phyloP scores from a whole-genome alignment of 805 yeast genomes.

The Candida railenensis region DNA sequence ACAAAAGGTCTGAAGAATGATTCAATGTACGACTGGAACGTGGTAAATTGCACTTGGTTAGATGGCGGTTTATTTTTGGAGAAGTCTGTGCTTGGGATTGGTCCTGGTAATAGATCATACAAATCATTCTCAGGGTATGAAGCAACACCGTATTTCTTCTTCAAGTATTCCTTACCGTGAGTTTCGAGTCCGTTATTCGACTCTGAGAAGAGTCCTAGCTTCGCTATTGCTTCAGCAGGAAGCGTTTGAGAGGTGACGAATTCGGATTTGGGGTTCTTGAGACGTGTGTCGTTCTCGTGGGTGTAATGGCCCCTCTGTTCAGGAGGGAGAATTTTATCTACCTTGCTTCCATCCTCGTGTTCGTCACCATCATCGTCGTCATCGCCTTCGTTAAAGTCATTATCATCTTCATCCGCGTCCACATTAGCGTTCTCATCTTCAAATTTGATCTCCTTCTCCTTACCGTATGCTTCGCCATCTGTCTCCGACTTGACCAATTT shows the following conservation, averaged over 20 bases:
- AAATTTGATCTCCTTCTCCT: constrained; percentile 5
- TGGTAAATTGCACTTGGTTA: constrained; percentile 88
- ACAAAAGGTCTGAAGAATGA: constrained; percentile 74
- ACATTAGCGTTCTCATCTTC: constrained; percentile 5
- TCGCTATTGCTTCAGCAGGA: constrained; percentile 59
- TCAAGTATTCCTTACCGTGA: constrained; percentile 72
- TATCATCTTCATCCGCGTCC: constrained; percentile 6
- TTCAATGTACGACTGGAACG: constrained; percentile 83
- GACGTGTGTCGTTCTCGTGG: constrained; percentile 55
- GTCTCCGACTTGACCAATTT: constrained; percentile 2
- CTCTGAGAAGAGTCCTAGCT: constrained; percentile 65
- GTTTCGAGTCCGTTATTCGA: constrained; percentile 56
- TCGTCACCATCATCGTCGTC: constrained; percentile 10
- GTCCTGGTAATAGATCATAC: constrained; percentile 78
- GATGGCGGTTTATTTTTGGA: constrained; percentile 68
- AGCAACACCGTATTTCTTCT: constrained; percentile 80
- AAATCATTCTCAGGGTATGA: constrained; percentile 84
- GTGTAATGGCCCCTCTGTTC: constrained; percentile 44
- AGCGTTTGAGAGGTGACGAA: constrained; percentile 69
- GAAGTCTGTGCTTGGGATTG: constrained; percentile 82
- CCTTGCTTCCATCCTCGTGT: constrained; percentile 6
- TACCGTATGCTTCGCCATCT: not conserved
- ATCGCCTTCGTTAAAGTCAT: constrained; percentile 5
- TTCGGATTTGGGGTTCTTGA: constrained; percentile 73
- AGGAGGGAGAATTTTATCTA: constrained; percentile 43